Evolutionary conservation across 2,329 filamentous ascomycete species (phyloP), one percentile per base, ranked within the genome.

Genomic region (Tolypocladium pustulatum): DNA sequence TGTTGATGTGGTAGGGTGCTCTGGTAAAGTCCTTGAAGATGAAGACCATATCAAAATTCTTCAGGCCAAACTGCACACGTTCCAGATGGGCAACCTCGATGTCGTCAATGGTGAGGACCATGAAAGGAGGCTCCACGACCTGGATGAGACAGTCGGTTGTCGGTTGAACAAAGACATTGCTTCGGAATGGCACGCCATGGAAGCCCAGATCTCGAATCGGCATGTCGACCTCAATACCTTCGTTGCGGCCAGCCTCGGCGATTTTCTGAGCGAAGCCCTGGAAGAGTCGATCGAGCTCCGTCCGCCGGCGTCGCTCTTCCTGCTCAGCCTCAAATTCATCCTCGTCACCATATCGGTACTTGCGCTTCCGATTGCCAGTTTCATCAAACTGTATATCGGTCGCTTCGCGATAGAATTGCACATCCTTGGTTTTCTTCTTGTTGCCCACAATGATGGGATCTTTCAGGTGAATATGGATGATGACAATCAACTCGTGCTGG

Each of bases 361-460:
- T 97, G 65, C 94, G 89, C 78, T 97, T 96, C 63, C 95, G 85
- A 75, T 97, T 99, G 65, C 94, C 95, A 54, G 94, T 99, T 76
- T 99, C 94, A 68, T 99, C 94, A 66, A 99, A 97, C 69, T 96
- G 91, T 72, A 99, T 97, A 65, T 99, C 94, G 0, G 94, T 97
- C 4, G 94, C 94, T 76, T 99, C 94, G 57, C 94, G 86, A 69
- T 97, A 97, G 75, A 99, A 99, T 67, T 99, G 95, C 1, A 99
- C 89, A 71, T 99, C 95, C 77, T 94, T 97, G 13, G 94, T 96
- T 84, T 99, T 99, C 78, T 96, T 95, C 76, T 87, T 85, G 81
- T 96, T 97, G 61, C 94, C 94, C 62, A 99, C 89, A 73, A 99
- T 91, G 71, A 99, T 97, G 3, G 94, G 94, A 62, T 97, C 96